Percentiles rank a stretch among this genome's conserved stretches.
Conservation (phyloP, 2,329 filamentous ascomycete genomes). For the Coleophoma cylindrospora region DNA sequence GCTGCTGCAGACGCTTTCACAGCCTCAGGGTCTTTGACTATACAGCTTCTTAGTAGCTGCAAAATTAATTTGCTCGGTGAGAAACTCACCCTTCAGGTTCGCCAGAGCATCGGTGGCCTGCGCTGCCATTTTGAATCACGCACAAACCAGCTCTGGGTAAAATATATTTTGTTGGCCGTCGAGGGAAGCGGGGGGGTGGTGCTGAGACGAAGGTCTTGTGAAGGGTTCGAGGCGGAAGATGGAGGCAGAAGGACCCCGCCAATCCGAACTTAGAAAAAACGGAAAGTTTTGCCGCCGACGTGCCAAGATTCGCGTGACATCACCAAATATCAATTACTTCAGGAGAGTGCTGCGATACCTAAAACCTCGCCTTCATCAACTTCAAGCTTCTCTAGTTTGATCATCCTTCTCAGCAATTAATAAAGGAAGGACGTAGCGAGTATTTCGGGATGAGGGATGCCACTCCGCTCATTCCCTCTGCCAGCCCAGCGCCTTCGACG, state of each 20-base stretch:
- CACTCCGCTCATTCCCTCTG: conserved; percentile 34
- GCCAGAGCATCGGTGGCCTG: conserved; percentile 75
- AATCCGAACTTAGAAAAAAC: background rate
- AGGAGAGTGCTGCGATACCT: background rate
- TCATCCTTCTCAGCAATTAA: background rate
- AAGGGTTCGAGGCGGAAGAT: too few species aligned
- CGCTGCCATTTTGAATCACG: conserved; percentile 19
- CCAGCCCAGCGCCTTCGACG: conserved; percentile 12
- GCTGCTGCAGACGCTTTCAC: conserved; percentile 20
- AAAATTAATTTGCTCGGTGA: background rate
- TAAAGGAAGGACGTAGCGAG: background rate
- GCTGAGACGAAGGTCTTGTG: too few species aligned
- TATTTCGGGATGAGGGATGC: conserved; percentile 58
- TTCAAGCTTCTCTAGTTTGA: background rate
- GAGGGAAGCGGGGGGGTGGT: too few species aligned
- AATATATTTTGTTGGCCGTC: too few species aligned
- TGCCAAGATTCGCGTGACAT: background rate
- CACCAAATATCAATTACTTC: background rate
- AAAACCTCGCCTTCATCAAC: background rate
- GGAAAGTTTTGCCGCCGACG: background rate
- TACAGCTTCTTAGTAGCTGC: conserved; percentile 2
- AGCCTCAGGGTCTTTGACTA: conserved; percentile 25
- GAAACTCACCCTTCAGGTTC: conserved; percentile 86
- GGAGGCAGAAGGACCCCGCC: background rate
- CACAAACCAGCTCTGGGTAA: conserved; percentile 2